Base-by-base conservation (phyloP, 768 basidiomycete species). In the Melanogaster broomeanus region DNA sequence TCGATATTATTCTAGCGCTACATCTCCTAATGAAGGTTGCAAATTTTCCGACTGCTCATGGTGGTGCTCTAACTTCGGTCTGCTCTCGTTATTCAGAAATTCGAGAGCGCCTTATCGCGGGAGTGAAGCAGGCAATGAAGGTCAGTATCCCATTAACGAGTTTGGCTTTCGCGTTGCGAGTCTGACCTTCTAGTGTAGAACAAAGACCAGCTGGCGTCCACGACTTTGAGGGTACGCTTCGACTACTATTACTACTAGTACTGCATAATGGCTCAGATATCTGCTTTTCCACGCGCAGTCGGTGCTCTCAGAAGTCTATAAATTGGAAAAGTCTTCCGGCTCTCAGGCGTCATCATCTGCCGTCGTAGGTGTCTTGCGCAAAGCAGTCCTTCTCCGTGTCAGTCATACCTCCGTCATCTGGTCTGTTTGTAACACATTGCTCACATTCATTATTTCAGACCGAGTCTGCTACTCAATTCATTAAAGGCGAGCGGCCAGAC, bases 111-210 rank as follows among this genome's bases (percentile, higher is more conserved):
- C 72, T 90, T 28, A 66, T 76, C 46, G 60, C 64, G 37, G 79
- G 79, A 47, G 76, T 88, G 21, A 90, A 89, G 61, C 58, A 65
- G 22, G 82, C 87, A 9, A 81, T 90, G 83, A 89, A 85, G 79
- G 87, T 85, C 45, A 24, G 61, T n/a, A n/a, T 22, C 15, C 33
- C n/a, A 57, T 59, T 27, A 9, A 42, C 2, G 8, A 28, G 27
- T 25, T 22, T 21, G 25, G 13, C 24, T 33, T 30, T 11, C 39
- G 33, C 45, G 27, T 13, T 19, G 19, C 37, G 31, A 21, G 39
- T 30, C 52, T 60, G n/a, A 45, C 30, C 45, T 49, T 39, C 22
- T 13, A 53, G 19, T 13, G 19, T 62, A 88, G 87, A 74, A 61
- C 49, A 85, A 77, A 58, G 79, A 89, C 58, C 63, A 74, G n/a